Conservation (phyloP, 371 early-diverging fungal genomes). For the Lichtheimia ramosa region DNA sequence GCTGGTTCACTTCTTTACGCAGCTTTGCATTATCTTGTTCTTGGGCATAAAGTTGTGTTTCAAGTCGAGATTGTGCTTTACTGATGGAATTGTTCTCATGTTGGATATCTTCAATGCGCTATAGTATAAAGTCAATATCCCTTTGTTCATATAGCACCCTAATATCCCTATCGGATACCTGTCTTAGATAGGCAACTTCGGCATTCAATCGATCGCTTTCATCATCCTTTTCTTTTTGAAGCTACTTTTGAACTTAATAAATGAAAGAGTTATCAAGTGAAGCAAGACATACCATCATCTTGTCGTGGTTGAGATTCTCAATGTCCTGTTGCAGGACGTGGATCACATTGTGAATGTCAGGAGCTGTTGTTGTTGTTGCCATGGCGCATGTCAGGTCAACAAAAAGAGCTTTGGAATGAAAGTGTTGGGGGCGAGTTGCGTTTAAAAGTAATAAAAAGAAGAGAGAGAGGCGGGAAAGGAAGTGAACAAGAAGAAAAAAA, state of each 20-base stretch:
- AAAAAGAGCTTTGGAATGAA: conserved; percentile 11
- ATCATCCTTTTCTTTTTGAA: background rate
- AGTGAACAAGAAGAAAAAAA: conserved; percentile 2
- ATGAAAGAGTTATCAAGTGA: background rate
- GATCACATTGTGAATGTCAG: conserved; percentile 26
- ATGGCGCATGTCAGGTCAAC: conserved; percentile 8
- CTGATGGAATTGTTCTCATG: conserved; percentile 41
- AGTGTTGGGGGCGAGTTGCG: conserved; percentile 2
- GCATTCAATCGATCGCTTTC: conserved; percentile 1
- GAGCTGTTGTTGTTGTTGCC: conserved; percentile 10
- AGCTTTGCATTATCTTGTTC: conserved; percentile 38
- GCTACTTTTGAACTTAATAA: background rate
- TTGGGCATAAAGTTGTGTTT: conserved; percentile 48
- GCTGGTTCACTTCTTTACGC: conserved; percentile 39
- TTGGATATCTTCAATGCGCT: conserved; percentile 43
- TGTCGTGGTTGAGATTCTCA: conserved; percentile 26
- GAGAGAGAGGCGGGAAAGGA: conserved; percentile 2
- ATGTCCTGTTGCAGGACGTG: conserved; percentile 25
- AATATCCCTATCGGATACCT: background rate
- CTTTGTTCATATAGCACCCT: background rate
- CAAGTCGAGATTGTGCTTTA: conserved; percentile 45
- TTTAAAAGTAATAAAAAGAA: background rate
- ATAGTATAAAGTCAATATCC: conserved; percentile 7
- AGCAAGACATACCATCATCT: conserved; percentile 16
- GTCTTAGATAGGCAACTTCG: conserved; percentile 1